These are phyloP conservation scores for Tulasnella sp. DNA, from an alignment of 768 basidiomycete genomes.

Conservation along the genomic window DNA sequence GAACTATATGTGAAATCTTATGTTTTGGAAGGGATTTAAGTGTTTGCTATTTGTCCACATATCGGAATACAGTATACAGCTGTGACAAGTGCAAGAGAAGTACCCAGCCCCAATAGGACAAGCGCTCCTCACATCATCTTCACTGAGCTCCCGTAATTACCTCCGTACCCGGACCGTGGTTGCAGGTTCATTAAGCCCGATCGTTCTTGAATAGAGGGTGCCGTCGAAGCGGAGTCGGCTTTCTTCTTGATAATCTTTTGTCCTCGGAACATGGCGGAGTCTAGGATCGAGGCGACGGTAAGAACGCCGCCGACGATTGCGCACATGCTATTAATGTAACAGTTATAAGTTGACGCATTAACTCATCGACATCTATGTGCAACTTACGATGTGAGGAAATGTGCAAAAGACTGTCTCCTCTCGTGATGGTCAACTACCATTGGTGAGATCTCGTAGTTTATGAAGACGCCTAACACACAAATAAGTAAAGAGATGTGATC, in stretches of 20 bases:
- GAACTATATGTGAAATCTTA: no score
- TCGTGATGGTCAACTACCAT: conserved; percentile 90
- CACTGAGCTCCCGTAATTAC: background rate
- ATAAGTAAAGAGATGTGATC: background rate
- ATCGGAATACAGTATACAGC: no score
- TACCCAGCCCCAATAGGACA: no score
- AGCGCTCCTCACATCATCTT: conserved; percentile 12
- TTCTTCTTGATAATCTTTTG: conserved; percentile 62
- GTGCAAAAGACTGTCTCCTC: conserved; percentile 88
- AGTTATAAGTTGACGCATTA: background rate
- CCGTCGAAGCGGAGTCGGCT: background rate
- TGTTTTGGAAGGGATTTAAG: no score
- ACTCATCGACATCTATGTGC: background rate
- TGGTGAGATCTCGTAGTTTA: conserved; percentile 95
- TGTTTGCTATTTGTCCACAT: no score
- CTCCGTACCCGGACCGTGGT: background rate
- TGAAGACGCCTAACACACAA: conserved; percentile 49
- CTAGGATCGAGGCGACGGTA: conserved; percentile 83
- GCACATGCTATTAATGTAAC: conserved; percentile 66
- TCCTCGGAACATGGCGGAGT: conserved; percentile 78
- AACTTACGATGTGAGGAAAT: conserved; percentile 92
- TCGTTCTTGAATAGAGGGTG: background rate
- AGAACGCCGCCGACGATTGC: conserved; percentile 97
- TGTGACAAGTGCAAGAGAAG: no score
- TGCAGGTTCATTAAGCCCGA: background rate